Evolutionary conservation across 148 eudicot species (phyloP), one percentile per base, ranked within the genome.

Genomic region (Selenicereus undatus): DNA sequence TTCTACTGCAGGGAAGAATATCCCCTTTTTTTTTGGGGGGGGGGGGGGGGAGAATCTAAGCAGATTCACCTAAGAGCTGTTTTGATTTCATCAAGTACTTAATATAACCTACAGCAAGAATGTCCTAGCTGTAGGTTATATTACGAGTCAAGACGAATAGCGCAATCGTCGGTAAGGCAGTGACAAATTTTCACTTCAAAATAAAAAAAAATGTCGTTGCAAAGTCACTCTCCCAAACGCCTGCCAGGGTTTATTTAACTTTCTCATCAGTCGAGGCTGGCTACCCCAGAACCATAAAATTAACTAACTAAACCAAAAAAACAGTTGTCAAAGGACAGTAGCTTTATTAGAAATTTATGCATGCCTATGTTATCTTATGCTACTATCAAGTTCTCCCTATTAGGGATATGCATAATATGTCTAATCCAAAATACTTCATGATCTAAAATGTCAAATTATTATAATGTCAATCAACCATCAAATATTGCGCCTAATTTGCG

Each of bases 181-280:
- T 66, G 52, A 54, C 64, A 42, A 62, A 69, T 20, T 75, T 70
- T n/a, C 24, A 54, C n/a, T 68, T 42, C 35, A 56, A 82, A 77
- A 60, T 69, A n/a, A 73, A 83, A 36, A 48, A 62, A 60, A 74
- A 54, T 32, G 72, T 30, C 66, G n/a, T 77, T 75, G 83, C 64
- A 78, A 76, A 29, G 48, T 73, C 70, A 50, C 74, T 73, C 60
- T 58, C 58, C 64, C 5, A 72, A 2, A 13, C 45, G 5, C 51
- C 7, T 30, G 60, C 54, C 56, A 58, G 14, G 5, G 26, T 30
- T 32, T 13, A 17, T 65, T 32, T 27, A 22, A 45, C 36, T 73
- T 73, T 78, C 73, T 48, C 78, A 43, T 48, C 43, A 29, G 43
- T 45, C 78, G 11, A 82, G n/a, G 78, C 51, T 36, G 6, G 52